phyloP scores from a whole-genome alignment of 225 moss, liverwort and hornwort genomes.

The Straminergon stramineum region DNA sequence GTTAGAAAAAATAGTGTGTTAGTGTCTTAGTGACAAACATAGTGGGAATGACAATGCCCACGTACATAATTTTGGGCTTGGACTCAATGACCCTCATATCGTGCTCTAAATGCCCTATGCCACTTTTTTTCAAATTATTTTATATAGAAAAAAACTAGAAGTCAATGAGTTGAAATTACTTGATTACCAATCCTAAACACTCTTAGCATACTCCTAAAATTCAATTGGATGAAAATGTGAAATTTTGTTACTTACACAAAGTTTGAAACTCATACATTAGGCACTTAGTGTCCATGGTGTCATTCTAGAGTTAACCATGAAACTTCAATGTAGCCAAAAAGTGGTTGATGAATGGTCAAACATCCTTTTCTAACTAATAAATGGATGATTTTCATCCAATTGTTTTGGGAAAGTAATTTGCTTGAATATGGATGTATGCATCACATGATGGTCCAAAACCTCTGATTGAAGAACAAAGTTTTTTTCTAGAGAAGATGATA shows the following conservation, averaged over 20 bases:
- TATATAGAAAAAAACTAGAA: neutral
- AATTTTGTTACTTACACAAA: no score
- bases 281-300: no score
- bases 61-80: neutral
- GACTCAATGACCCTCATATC: neutral
- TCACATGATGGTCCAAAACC: neutral
- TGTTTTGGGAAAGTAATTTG: neutral
- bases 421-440: no score
- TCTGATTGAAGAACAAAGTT: neutral
- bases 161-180: neutral
- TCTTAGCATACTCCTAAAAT: neutral
- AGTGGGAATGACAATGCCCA: neutral
- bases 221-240: neutral
- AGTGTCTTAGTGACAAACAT: neutral
- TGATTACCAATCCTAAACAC: neutral
- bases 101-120: accelerated
- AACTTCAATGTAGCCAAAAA: neutral
- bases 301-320: neutral
- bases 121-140: neutral
- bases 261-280: no score
- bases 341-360: no score
- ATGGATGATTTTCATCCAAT: neutral
- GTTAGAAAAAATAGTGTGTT: neutral
- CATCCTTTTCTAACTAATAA: neutral
- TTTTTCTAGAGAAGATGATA: no score